These are phyloP conservation scores for Scleroderma citrinum DNA, from an alignment of 768 basidiomycete species.

Conservation along the genomic window DNA sequence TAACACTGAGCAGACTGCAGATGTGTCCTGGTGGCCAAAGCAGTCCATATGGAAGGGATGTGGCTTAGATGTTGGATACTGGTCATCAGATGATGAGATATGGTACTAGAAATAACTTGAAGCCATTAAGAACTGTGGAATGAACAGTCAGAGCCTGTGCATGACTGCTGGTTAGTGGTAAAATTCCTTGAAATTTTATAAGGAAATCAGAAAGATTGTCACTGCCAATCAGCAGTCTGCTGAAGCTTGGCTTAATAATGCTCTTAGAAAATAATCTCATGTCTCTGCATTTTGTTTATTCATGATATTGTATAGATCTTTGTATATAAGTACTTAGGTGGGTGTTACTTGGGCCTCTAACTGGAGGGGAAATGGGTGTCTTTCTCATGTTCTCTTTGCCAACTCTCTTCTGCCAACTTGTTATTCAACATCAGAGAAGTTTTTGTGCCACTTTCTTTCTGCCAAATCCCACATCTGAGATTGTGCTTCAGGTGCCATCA, in stretches of 20 bases:
- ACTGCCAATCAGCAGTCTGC: not conserved
- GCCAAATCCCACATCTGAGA: too few species aligned
- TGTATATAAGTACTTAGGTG: too few species aligned
- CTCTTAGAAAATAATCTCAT: too few species aligned
- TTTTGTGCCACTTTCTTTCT: too few species aligned
- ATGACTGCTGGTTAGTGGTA: not conserved
- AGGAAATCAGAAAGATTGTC: not conserved
- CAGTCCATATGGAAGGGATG: not conserved
- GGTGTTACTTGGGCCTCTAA: too few species aligned
- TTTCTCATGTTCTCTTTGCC: too few species aligned
- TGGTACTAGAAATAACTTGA: not conserved
- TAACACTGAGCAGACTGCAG: not conserved
- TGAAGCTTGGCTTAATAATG: not conserved
- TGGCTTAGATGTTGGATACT: not conserved
- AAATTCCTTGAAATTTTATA: not conserved
- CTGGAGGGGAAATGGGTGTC: too few species aligned
- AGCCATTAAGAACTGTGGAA: not conserved
- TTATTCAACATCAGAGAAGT: too few species aligned
- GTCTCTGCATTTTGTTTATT: too few species aligned
- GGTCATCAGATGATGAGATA: not conserved
- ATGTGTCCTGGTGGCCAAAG: not conserved
- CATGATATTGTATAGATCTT: too few species aligned
- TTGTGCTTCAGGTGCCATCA: too few species aligned
- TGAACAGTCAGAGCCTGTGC: not conserved
- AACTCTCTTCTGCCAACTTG: too few species aligned